Evolutionary conservation across 2,329 filamentous ascomycete species (phyloP).

Genomic region (Chrysosporium keratinophilum): DNA sequence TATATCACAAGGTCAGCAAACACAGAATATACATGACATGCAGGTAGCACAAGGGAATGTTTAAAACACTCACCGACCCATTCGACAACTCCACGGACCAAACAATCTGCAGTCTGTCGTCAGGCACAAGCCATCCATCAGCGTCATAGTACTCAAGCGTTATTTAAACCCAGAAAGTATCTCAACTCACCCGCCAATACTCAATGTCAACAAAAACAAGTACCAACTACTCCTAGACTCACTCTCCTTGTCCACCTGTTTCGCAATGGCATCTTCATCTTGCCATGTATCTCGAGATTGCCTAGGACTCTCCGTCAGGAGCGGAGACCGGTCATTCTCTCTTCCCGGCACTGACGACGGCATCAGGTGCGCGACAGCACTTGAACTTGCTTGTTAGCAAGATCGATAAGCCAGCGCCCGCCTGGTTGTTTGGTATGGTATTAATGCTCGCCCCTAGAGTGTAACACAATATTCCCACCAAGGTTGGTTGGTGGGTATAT

Average conservation of each 20-base stretch:
- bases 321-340: conserved; percentile 16
- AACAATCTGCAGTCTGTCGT: conserved; percentile 65
- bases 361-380: background rate
- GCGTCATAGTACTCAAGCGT: background rate
- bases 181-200: conserved; percentile 57
- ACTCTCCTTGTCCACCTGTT: conserved; percentile 44
- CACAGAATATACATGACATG: background rate
- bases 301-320: conserved; percentile 15
- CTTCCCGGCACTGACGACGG: conserved; percentile 10
- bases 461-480: too few species aligned
- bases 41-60: background rate
- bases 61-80: conserved; percentile 56
- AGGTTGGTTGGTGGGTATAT: too few species aligned
- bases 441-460: too few species aligned
- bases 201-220: conserved; percentile 72
- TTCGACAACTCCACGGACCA: conserved; percentile 95
- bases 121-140: background rate
- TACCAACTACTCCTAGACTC: conserved; percentile 69
- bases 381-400: too few species aligned
- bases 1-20: conserved; percentile 15
- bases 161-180: background rate
- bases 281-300: conserved; percentile 17
- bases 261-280: conserved; percentile 17
- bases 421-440: too few species aligned
- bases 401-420: too few species aligned